A percentile compares a stretch with the other conserved stretches of the same genome.
Evolutionary conservation across 2,329 filamentous ascomycete species (phyloP).

Genomic region (Colletotrichum agaves): DNA sequence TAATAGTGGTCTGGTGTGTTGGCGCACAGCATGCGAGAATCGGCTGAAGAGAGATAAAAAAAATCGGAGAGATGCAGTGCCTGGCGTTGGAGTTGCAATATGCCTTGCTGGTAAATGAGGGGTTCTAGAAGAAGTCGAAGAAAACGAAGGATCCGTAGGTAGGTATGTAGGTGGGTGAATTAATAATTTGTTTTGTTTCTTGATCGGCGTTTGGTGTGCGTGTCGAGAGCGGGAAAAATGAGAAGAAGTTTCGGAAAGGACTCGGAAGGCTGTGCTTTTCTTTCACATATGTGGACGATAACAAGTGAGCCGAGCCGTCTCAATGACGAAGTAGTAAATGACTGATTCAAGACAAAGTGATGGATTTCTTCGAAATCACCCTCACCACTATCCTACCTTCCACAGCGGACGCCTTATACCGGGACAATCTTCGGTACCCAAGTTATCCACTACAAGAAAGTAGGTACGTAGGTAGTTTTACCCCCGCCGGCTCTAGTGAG

Average conservation of each 20-base stretch:
- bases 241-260: neutral
- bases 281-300: conserved; percentile 3
- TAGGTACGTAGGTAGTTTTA: too few species aligned
- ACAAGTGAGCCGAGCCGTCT: neutral
- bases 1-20: conserved; percentile 18
- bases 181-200: neutral
- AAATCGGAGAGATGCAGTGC: conserved; percentile 14
- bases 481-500: neutral
- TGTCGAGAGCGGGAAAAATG: neutral
- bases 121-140: neutral
- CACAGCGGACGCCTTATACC: neutral
- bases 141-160: neutral
- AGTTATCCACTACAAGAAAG: neutral
- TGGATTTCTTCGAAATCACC: conserved; percentile 2
- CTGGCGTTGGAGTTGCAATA: conserved; percentile 5
- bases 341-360: conserved; percentile 31
- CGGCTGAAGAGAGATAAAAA: conserved; percentile 9
- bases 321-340: conserved; percentile 14
- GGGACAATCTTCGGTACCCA: conserved; percentile 25
- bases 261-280: conserved; percentile 1
- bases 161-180: neutral
- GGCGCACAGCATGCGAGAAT: conserved; percentile 19
- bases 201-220: neutral
- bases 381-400: conserved; percentile 27
- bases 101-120: neutral